These are phyloP conservation scores for Penicillium odoratum DNA, from an alignment of 495 filamentous ascomycete species.

Conservation along the genomic window DNA sequence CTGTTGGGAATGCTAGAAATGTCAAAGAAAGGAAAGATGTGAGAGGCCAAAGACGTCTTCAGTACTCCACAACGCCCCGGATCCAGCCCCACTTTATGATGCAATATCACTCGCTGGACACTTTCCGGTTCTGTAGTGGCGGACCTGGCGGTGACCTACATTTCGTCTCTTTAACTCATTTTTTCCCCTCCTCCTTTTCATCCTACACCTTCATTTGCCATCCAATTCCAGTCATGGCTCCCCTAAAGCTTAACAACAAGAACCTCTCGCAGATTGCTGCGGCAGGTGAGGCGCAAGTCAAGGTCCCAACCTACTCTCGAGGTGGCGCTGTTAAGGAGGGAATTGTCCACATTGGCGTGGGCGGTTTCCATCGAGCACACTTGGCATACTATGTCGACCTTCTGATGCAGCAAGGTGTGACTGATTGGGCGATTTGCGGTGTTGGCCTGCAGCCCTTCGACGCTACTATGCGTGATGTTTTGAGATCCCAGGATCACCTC, in stretches of 20 bases:
- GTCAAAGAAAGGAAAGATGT: background rate
- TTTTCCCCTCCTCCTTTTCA: background rate
- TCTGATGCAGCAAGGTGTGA: constrained; percentile 46
- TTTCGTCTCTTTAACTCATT: background rate
- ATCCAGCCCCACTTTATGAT: background rate
- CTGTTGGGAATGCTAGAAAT: background rate
- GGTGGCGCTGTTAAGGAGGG: constrained; percentile 47
- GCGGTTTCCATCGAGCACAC: constrained; percentile 51
- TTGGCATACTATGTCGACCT: constrained; percentile 49
- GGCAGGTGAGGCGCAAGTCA: constrained; percentile 23
- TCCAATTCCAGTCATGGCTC: constrained; percentile 26
- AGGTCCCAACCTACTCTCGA: constrained; percentile 40
- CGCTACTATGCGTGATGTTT: constrained; percentile 43
- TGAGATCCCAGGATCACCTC: constrained; percentile 44
- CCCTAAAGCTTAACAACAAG: constrained; percentile 41
- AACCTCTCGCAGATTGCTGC: constrained; percentile 39
- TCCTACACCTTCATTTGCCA: background rate
- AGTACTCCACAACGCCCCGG: background rate
- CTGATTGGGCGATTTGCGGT: constrained; percentile 47
- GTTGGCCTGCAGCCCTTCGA: constrained; percentile 51
- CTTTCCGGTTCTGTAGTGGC: background rate
- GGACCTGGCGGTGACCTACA: background rate
- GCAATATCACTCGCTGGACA: background rate
- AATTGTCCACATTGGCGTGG: constrained; percentile 50
- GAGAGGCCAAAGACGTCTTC: background rate